Conservation (phyloP, 441 rosid genomes). For the Macaranga tanarius region DNA sequence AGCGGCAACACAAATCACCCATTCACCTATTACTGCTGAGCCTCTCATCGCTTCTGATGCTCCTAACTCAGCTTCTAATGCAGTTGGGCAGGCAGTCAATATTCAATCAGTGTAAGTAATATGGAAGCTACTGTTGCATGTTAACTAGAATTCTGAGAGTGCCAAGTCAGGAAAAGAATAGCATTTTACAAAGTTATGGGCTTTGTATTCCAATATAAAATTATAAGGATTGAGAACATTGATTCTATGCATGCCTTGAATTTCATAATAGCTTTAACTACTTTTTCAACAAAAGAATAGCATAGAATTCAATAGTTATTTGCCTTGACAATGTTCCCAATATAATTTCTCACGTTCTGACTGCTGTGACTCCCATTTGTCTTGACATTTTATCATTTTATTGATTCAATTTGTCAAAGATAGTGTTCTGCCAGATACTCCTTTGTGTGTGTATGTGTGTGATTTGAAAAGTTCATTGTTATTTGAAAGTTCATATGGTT, state of each 20-base stretch:
- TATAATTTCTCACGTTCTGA: neutral
- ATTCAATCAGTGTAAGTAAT: conserved; percentile 41
- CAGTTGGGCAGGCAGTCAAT: conserved; percentile 31
- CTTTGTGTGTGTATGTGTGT: neutral
- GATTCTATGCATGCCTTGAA: neutral
- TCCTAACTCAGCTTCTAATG: conserved; percentile 25
- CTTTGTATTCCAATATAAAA: neutral
- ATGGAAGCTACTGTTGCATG: neutral
- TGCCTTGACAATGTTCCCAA: too few species aligned
- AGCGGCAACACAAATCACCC: conserved; percentile 25
- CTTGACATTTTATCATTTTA: neutral
- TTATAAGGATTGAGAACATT: conserved; percentile 1
- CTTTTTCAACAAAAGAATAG: neutral
- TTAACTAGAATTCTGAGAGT: neutral
- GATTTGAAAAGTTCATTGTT: neutral
- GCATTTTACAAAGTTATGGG: neutral
- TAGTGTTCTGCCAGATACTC: neutral
- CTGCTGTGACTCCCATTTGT: neutral
- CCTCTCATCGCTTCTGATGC: conserved; percentile 14
- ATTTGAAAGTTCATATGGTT: neutral
- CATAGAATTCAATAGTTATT: too few species aligned
- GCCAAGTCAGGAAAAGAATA: neutral
- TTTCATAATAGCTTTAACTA: neutral
- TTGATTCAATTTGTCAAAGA: neutral
- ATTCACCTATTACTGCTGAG: conserved; percentile 27